Conservation (phyloP, 2,329 filamentous ascomycete species). For the Pseudogymnoascus sp. region DNA sequence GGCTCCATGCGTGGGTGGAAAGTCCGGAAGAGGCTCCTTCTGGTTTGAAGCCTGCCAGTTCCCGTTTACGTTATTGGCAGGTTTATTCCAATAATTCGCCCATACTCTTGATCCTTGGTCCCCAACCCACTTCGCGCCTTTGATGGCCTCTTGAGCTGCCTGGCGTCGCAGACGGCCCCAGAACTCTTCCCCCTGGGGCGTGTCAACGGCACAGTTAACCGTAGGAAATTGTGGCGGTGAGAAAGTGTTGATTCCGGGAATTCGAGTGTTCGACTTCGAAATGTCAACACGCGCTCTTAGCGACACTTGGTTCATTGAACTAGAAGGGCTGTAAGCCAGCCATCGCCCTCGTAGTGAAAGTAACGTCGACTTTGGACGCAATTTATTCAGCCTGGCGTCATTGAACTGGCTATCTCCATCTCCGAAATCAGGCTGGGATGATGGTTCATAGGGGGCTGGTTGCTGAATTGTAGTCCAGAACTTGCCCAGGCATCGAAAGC, state of each 20-base stretch:
- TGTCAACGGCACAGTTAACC: conserved; percentile 59
- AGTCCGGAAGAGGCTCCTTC: conserved; percentile 36
- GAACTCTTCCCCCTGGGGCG: conserved; percentile 62
- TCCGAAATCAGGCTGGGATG: conserved; percentile 13
- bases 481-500: conserved; percentile 69
- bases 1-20: conserved; percentile 67
- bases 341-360: conserved; percentile 63
- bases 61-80: conserved; percentile 30
- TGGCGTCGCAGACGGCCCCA: conserved; percentile 71
- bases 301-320: conserved; percentile 61
- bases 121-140: conserved; percentile 65
- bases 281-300: conserved; percentile 58
- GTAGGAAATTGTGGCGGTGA: conserved; percentile 61
- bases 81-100: conserved; percentile 70
- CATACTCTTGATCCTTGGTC: conserved; percentile 70
- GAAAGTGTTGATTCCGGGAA: conserved; percentile 49
- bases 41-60: conserved; percentile 17
- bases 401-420: conserved; percentile 30
- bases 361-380: conserved; percentile 40
- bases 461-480: conserved; percentile 82
- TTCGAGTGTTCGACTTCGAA: conserved; percentile 40
- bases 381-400: conserved; percentile 27
- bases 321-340: conserved; percentile 65
- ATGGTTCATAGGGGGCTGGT: conserved; percentile 34
- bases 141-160: conserved; percentile 68